A percentile compares a stretch with the other conserved stretches of the same genome.
Conservation (phyloP, 192 early-diverging fungal genomes). For the Linnemannia schmuckeri region DNA sequence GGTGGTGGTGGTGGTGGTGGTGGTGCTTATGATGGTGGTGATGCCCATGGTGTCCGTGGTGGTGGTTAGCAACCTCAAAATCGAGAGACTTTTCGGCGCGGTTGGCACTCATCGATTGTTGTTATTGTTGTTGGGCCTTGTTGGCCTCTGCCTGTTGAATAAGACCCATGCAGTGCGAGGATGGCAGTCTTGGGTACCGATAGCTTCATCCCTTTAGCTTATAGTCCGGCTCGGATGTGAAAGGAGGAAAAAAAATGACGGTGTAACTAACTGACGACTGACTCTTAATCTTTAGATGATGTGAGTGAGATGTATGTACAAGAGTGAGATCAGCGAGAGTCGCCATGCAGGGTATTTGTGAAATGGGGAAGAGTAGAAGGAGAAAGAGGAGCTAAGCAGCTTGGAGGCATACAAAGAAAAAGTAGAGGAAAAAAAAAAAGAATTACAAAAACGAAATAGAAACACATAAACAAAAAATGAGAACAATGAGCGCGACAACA, state of each 20-base stretch:
- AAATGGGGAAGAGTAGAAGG: too few species aligned
- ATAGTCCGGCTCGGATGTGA: not conserved
- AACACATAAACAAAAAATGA: not conserved
- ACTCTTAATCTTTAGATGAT: not conserved
- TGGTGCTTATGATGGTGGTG: slow-evolving; percentile 6
- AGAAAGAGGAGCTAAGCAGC: not conserved
- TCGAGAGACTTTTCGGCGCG: not conserved
- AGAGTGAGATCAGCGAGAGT: not conserved
- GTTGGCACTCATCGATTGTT: not conserved
- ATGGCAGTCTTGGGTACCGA: not conserved
- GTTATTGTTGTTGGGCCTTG: not conserved
- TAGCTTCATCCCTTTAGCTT: not conserved
- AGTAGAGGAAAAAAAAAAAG: not conserved
- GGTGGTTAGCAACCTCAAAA: not conserved
- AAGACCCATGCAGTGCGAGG: not conserved
- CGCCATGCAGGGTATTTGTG: not conserved
- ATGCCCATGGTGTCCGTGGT: not conserved
- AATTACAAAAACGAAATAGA: not conserved
- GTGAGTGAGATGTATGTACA: not conserved
- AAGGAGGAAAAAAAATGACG: too few species aligned
- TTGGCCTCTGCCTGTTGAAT: slow-evolving; percentile 6
- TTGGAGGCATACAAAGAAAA: not conserved
- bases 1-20: not conserved
- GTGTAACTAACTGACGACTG: too few species aligned
- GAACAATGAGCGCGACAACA: not conserved